A percentile compares a stretch with the other conserved stretches of the same genome.
phyloP scores from a whole-genome alignment of 306 rosid genomes.

The Mimosa pudica region DNA sequence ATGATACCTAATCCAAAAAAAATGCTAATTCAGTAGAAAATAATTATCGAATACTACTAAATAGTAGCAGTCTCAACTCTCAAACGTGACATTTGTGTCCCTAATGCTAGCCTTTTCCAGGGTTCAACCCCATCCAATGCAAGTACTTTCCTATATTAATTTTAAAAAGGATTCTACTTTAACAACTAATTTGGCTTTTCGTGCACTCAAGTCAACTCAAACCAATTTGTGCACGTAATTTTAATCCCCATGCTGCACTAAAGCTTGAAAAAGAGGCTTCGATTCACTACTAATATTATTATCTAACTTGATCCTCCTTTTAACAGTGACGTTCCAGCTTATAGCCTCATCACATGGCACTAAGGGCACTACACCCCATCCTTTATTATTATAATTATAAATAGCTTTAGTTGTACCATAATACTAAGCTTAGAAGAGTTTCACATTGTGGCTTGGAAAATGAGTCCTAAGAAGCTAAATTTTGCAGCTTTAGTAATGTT shows the following conservation, averaged over 20 bases:
- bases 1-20: too few species aligned
- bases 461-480: slow-evolving; percentile 41
- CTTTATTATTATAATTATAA: slow-evolving; percentile 35
- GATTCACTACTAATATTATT: slow-evolving; percentile 21
- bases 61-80: too few species aligned
- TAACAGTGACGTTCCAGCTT: slow-evolving; percentile 37
- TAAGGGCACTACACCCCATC: slow-evolving; percentile 15
- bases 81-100: too few species aligned
- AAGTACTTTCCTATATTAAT: slow-evolving; percentile 26
- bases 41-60: too few species aligned
- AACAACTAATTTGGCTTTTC: slow-evolving; percentile 53
- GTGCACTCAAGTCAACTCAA: slow-evolving; percentile 47
- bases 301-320: slow-evolving; percentile 15
- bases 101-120: not conserved
- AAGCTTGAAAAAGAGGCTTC: slow-evolving; percentile 10
- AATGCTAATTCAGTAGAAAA: too few species aligned
- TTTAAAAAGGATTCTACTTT: slow-evolving; percentile 21
- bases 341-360: slow-evolving; percentile 40
- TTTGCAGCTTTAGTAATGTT: slow-evolving; percentile 27
- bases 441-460: slow-evolving; percentile 35
- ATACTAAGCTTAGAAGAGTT: slow-evolving; percentile 20
- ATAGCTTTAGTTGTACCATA: slow-evolving; percentile 17
- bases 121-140: slow-evolving; percentile 31
- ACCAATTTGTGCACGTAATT: slow-evolving; percentile 10
- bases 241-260: slow-evolving; percentile 26